phyloP scores from a whole-genome alignment of 2,329 filamentous ascomycete species.

The Ophiostoma angusticollis region DNA sequence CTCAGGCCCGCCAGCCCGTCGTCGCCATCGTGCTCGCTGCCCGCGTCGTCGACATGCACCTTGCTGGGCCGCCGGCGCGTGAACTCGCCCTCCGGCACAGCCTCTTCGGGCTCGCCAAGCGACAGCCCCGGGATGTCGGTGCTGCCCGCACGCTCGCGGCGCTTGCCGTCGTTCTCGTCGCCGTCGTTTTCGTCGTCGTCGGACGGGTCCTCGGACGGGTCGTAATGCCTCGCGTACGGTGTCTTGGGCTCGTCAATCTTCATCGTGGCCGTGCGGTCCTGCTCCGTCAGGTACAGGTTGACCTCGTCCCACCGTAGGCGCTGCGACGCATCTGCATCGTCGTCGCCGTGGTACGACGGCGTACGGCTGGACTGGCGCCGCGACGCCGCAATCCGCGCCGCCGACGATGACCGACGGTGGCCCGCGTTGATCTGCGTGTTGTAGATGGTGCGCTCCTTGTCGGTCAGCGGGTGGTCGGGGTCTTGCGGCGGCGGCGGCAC shows the following conservation, averaged over 20 bases:
- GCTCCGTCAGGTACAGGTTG: conserved; percentile 92
- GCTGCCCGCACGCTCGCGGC: conserved; percentile 22
- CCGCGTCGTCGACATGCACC: conserved; percentile 57
- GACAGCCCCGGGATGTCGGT: conserved; percentile 88
- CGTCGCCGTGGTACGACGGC: conserved; percentile 30
- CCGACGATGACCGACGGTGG: conserved; percentile 69
- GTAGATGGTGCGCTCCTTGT: conserved; percentile 82
- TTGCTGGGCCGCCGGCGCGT: conserved; percentile 42
- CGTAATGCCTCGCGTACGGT: conserved; percentile 84
- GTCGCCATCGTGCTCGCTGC: conserved; percentile 42
- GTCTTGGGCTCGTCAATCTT: conserved; percentile 99
- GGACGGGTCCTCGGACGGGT: conserved; percentile 75
- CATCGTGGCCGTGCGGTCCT: conserved; percentile 91
- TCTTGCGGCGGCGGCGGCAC: conserved; percentile 28
- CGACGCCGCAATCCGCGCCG: conserved; percentile 50
- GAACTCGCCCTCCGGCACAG: conserved; percentile 37
- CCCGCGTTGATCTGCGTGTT: conserved; percentile 95
- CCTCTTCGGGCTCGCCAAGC: conserved; percentile 82
- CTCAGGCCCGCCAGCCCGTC: conserved; percentile 41
- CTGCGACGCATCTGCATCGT: conserved; percentile 47
- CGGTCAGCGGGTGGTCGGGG: conserved; percentile 41
- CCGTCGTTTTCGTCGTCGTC: conserved; percentile 71
- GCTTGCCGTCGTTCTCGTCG: conserved; percentile 30
- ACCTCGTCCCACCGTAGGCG: conserved; percentile 97
- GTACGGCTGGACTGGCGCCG: conserved; percentile 54